Base-by-base conservation (phyloP, 2,329 filamentous ascomycete genomes). In the Beauveria pseudobassiana region DNA sequence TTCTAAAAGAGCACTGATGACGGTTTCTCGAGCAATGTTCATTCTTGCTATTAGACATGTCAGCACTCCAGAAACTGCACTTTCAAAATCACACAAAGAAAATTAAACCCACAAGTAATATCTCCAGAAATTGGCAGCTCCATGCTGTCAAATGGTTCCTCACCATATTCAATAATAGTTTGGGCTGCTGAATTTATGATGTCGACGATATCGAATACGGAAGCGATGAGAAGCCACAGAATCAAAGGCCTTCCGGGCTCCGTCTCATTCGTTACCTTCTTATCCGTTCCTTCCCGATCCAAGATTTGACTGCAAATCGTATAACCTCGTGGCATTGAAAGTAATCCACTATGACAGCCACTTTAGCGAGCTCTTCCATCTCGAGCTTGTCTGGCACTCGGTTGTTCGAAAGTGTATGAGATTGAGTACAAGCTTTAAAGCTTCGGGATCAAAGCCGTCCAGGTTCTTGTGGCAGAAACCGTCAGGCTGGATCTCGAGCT, bases 311-410 rank as follows among this genome's bases (percentile, higher is more conserved):
- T 1, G 5, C 54, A 10, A 48, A 16, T 8, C 38, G 9, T 20
- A 52, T 64, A 63, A 40, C 69, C 66, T 62, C 59, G 30, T 57
- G 51, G 28, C 59, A 62, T 16, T 62, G 40, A 1, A 55, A 43
- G 43, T 55, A 62, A n/a, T 62, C 50, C 26, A 62, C 52, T 5
- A 62, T 42, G 22, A 54, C 20, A 14, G 59, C 52, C 2, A 62
- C 30, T 26, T 62, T 43, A 22, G 59, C 59, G 6, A 62, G 42
- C 20, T n/a, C 12, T 7, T 56, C 46, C 67, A 67, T 3, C 67
- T 68, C 42, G 64, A 64, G 20, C 9, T 8, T 20, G 1, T 22
- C 2, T 48, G 40, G 54, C 5, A 50, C 16, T 5, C 1, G 43
- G 14, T 6, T 16, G 5, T 24, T 24, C 3, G 51, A 12, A 20